A percentile compares a stretch with the other conserved stretches of the same genome.
These are phyloP conservation scores for Calvatia gigantea DNA, from an alignment of 768 basidiomycete species.

Conservation along the genomic window DNA sequence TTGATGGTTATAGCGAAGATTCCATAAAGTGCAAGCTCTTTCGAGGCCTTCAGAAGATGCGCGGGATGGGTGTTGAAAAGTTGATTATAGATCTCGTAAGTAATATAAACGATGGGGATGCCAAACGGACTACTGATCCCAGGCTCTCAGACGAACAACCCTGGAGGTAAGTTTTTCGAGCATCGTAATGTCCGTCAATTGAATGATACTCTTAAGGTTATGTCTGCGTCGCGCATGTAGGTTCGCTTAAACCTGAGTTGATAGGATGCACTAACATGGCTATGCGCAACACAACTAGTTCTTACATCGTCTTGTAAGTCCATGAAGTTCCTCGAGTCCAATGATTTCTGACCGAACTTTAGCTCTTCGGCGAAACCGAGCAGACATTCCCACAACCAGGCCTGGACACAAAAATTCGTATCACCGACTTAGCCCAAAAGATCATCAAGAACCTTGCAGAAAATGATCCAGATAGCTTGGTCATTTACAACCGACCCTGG, in stretches of 20 bases:
- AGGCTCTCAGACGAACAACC: constrained; percentile 39
- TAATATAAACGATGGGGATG: constrained; percentile 12
- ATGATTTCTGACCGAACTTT: not conserved
- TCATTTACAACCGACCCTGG: constrained; percentile 52
- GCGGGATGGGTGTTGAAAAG: constrained; percentile 42
- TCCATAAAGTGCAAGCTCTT: constrained; percentile 42
- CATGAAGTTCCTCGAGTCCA: not conserved
- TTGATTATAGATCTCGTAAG: constrained; percentile 58
- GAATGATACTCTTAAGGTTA: constrained; percentile 28
- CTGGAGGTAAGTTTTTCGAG: constrained; percentile 27
- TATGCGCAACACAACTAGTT: constrained; percentile 25
- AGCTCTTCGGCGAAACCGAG: constrained; percentile 50
- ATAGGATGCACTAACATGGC: constrained; percentile 4
- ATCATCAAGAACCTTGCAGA: constrained; percentile 37
- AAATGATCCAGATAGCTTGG: constrained; percentile 38
- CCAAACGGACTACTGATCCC: no score
- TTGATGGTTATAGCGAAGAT: constrained; percentile 18
- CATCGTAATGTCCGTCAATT: not conserved
- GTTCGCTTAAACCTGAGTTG: constrained; percentile 16
- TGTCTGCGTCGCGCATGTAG: constrained; percentile 58
- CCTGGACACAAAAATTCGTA: constrained; percentile 46
- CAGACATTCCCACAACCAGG: constrained; percentile 54
- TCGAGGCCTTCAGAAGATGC: constrained; percentile 43
- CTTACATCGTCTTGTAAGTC: constrained; percentile 41
- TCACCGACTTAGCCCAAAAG: constrained; percentile 44